A percentile compares a stretch with the other conserved stretches of the same genome.
Evolutionary conservation across 139 green algal genomes (phyloP).

Genomic region (Chlamydomonas incerta): DNA sequence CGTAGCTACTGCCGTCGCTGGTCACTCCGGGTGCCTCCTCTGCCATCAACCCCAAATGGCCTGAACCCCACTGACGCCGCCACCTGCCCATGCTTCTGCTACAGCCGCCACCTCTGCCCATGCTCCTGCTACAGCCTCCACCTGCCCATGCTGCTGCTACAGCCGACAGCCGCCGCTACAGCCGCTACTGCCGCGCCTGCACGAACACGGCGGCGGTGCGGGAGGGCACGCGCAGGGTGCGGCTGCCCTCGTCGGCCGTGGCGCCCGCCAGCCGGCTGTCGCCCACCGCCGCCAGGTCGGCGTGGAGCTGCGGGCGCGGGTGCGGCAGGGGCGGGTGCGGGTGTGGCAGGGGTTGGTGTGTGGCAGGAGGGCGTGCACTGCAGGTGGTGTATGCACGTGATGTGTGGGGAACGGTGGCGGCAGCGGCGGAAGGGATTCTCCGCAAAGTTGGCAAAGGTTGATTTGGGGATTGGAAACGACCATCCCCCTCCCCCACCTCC

Average conservation of each 20-base stretch:
- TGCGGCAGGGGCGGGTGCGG: not conserved
- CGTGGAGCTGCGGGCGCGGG: conserved; percentile 23
- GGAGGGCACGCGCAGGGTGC: not conserved
- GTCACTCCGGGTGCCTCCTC: too few species aligned
- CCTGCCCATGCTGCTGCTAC: too few species aligned
- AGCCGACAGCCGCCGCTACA: not conserved
- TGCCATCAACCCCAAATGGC: too few species aligned
- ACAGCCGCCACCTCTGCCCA: too few species aligned
- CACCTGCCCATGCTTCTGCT: too few species aligned
- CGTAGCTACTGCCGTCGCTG: too few species aligned
- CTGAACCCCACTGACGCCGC: too few species aligned
- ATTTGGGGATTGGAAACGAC: not conserved
- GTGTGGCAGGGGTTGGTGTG: not conserved
- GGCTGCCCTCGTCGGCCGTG: not conserved
- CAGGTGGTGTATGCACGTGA: too few species aligned
- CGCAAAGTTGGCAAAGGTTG: too few species aligned
- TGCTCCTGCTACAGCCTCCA: too few species aligned
- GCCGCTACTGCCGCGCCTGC: conserved; percentile 1
- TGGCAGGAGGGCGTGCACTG: not conserved
- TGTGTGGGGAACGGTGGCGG: too few species aligned
- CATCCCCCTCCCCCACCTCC: not conserved
- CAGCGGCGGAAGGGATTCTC: too few species aligned
- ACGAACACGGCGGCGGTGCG: conserved; percentile 40
- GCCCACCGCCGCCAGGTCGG: conserved; percentile 7
- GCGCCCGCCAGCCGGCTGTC: not conserved